Conservation (phyloP, 345 rosid species). For the Salix viminalis region DNA sequence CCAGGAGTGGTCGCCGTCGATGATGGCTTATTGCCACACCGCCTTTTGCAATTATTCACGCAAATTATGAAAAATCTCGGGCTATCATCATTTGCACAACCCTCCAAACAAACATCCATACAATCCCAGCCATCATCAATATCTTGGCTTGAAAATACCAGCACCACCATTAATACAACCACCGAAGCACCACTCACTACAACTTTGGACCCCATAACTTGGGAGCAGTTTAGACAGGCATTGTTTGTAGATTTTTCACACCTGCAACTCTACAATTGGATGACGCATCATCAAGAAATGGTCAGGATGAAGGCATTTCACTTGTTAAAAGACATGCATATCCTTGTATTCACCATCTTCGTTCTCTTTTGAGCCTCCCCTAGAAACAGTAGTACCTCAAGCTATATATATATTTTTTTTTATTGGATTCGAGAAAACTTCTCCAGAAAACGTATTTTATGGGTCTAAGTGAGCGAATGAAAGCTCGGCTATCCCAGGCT, state of each 20-base stretch:
- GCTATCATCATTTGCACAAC: too few relatives aligned
- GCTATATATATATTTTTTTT: too few relatives aligned
- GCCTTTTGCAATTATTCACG: too few relatives aligned
- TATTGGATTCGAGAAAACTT: slow-evolving; percentile 7
- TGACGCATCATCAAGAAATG: slow-evolving; percentile 41
- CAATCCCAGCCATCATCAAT: too few relatives aligned
- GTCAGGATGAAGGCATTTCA: slow-evolving; percentile 50
- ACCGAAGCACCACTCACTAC: too few relatives aligned
- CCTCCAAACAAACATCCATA: too few relatives aligned
- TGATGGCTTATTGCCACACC: too few relatives aligned
- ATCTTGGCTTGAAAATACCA: too few relatives aligned
- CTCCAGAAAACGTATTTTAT: fast-evolving
- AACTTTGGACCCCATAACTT: slow-evolving; percentile 2
- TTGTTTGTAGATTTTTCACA: slow-evolving; percentile 53
- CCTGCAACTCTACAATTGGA: slow-evolving; percentile 58
- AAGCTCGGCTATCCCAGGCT: fast-evolving
- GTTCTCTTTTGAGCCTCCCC: slow-evolving; percentile 53
- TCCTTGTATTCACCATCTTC: slow-evolving; percentile 53
- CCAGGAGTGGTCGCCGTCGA: too few relatives aligned
- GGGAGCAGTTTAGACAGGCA: slow-evolving; percentile 61
- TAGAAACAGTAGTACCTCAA: slow-evolving; percentile 21
- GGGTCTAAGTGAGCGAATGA: fast-evolving
- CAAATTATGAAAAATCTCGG: too few relatives aligned
- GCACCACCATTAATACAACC: too few relatives aligned
- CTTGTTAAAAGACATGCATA: slow-evolving; percentile 35